Conservation (phyloP, 1,284 basidiomycete genomes). For the Sutorius eximius region DNA sequence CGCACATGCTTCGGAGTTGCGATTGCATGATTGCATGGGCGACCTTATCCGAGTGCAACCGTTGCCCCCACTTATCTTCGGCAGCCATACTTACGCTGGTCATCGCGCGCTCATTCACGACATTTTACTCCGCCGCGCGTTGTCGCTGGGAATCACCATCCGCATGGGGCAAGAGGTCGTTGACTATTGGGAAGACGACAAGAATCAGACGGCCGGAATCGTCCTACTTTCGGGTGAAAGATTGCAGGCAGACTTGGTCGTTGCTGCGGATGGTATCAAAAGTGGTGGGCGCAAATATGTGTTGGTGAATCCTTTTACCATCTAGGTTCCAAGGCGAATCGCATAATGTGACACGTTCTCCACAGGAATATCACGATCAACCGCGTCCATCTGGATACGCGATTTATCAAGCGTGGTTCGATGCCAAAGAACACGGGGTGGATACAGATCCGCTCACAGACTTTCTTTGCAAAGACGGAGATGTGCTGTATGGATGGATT, state of each 20-base stretch:
- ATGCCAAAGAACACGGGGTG: slow-evolving; percentile 24
- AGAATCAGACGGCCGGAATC: slow-evolving; percentile 18
- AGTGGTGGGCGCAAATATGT: slow-evolving; percentile 28
- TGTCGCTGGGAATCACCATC: slow-evolving; percentile 27
- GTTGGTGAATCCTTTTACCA: slow-evolving; percentile 18
- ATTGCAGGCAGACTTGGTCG: slow-evolving; percentile 29
- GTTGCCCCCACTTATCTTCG: slow-evolving; percentile 17
- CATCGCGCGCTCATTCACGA: slow-evolving; percentile 29
- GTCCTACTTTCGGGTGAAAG: slow-evolving; percentile 22
- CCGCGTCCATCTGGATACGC: slow-evolving; percentile 33
- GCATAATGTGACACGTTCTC: not conserved
- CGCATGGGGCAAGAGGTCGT: slow-evolving; percentile 27
- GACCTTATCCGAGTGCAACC: slow-evolving; percentile 25
- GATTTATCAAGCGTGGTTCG: slow-evolving; percentile 33
- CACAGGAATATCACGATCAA: slow-evolving; percentile 30
- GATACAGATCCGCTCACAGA: slow-evolving; percentile 27
- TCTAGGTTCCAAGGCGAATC: not conserved
- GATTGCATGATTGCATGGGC: slow-evolving; percentile 24
- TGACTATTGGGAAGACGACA: slow-evolving; percentile 29
- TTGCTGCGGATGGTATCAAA: slow-evolving; percentile 33
- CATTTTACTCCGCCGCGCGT: slow-evolving; percentile 26
- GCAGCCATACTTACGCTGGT: slow-evolving; percentile 26
- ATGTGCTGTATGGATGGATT: slow-evolving; percentile 28
- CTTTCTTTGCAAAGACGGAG: slow-evolving; percentile 23
- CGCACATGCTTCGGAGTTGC: slow-evolving; percentile 17